Percentiles rank a stretch among this genome's conserved stretches.
phyloP scores from a whole-genome alignment of 2,329 filamentous ascomycete genomes.

The Fusarium brevicatenulatum region DNA sequence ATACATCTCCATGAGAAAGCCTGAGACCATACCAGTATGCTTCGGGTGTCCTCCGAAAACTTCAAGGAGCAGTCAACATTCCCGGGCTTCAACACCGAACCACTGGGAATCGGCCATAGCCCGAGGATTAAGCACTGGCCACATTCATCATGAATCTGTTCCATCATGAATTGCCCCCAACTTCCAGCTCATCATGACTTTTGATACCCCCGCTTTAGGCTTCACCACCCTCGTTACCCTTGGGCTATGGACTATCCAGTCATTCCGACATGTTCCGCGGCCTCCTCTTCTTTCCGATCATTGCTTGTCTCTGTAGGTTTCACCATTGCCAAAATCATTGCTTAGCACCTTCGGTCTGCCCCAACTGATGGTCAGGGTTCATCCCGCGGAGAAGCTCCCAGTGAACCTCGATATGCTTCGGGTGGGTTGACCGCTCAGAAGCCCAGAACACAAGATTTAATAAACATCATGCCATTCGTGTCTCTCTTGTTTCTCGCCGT shows the following conservation, averaged over 20 bases:
- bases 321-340: slow-evolving; percentile 11
- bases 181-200: slow-evolving; percentile 10
- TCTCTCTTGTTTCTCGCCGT: slow-evolving; percentile 4
- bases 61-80: background rate
- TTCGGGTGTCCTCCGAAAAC: slow-evolving; percentile 26
- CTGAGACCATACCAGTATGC: slow-evolving; percentile 1
- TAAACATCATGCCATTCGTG: slow-evolving; percentile 29
- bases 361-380: slow-evolving; percentile 8
- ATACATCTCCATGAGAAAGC: slow-evolving; percentile 25
- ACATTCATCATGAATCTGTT: slow-evolving; percentile 27
- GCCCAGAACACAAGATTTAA: slow-evolving; percentile 17
- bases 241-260: background rate
- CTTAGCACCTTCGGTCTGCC: slow-evolving; percentile 39
- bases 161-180: slow-evolving; percentile 17
- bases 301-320: slow-evolving; percentile 10
- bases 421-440: slow-evolving; percentile 1
- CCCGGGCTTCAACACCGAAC: slow-evolving; percentile 20
- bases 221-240: slow-evolving; percentile 15
- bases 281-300: slow-evolving; percentile 21
- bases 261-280: slow-evolving; percentile 36
- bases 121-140: slow-evolving; percentile 15
- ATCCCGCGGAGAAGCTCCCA: slow-evolving; percentile 13
- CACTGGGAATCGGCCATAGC: background rate
- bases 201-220: slow-evolving; percentile 9
- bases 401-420: slow-evolving; percentile 8